Evolutionary conservation across 2,329 filamentous ascomycete genomes (phyloP).

Genomic region (Colletotrichum higginsianum): DNA sequence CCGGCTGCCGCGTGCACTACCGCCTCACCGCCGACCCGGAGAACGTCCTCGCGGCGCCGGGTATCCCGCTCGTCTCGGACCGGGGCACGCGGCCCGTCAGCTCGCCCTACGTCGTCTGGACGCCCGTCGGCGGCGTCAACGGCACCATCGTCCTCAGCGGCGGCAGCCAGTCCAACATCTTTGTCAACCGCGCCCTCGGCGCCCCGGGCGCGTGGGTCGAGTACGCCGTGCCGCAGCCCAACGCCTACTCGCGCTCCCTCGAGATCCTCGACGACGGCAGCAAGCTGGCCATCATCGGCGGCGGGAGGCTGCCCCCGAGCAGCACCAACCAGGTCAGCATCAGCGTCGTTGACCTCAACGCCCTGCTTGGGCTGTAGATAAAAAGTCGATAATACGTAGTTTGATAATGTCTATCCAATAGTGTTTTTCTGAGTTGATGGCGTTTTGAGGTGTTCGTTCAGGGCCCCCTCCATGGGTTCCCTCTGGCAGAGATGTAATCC

Average conservation of each 20-base stretch:
- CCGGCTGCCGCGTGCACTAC: slow-evolving; percentile 63
- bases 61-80: slow-evolving; percentile 51
- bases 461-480: not conserved
- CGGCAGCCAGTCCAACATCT: slow-evolving; percentile 56
- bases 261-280: slow-evolving; percentile 53
- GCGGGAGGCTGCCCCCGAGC: slow-evolving; percentile 60
- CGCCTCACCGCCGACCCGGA: slow-evolving; percentile 56
- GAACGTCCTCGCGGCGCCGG: slow-evolving; percentile 51
- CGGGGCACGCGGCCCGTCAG: slow-evolving; percentile 52
- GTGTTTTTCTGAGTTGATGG: not conserved
- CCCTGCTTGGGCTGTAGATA: slow-evolving; percentile 36
- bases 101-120: slow-evolving; percentile 60
- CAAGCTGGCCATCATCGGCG: slow-evolving; percentile 59
- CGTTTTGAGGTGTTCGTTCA: not conserved
- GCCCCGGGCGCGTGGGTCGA: slow-evolving; percentile 55
- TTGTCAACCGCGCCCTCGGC: slow-evolving; percentile 59
- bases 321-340: slow-evolving; percentile 60
- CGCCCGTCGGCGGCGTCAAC: slow-evolving; percentile 58
- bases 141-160: slow-evolving; percentile 63
- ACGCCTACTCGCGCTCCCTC: slow-evolving; percentile 56
- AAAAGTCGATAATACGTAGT: not conserved
- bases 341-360: slow-evolving; percentile 52
- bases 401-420: not conserved
- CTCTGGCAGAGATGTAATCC: too few species aligned
- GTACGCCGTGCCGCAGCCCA: slow-evolving; percentile 53